Conservation (phyloP, 2,329 filamentous ascomycete genomes). For the Thelonectria olida region DNA sequence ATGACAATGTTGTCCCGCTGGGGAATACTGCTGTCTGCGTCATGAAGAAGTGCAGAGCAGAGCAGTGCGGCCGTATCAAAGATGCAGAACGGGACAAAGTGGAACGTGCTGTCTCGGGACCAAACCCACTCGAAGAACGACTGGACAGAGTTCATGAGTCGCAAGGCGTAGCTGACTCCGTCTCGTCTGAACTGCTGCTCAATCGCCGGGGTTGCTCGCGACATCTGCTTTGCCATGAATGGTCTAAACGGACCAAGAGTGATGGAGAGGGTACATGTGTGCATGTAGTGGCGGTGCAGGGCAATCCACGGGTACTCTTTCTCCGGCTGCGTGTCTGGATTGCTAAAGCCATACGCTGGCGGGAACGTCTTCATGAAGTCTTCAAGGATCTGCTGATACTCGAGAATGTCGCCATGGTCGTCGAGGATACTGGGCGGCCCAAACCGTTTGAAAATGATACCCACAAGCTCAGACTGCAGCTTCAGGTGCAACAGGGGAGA, state of each 20-base stretch:
- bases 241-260: conserved; percentile 56
- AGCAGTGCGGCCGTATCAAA: conserved; percentile 61
- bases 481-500: conserved; percentile 49
- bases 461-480: conserved; percentile 47
- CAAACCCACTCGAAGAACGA: conserved; percentile 55
- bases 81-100: conserved; percentile 58
- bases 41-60: conserved; percentile 62
- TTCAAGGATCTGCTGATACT: conserved; percentile 48
- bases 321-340: conserved; percentile 55
- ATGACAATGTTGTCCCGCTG: conserved; percentile 51
- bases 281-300: conserved; percentile 56
- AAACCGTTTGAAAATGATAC: conserved; percentile 42
- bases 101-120: conserved; percentile 58
- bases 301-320: conserved; percentile 51
- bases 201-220: conserved; percentile 33
- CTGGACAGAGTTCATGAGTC: conserved; percentile 51
- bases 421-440: conserved; percentile 42
- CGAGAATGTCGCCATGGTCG: conserved; percentile 41
- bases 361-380: conserved; percentile 55
- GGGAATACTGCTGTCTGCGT: conserved; percentile 50
- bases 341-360: conserved; percentile 47
- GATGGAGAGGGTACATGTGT: conserved; percentile 55
- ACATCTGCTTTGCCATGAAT: conserved; percentile 51
- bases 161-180: conserved; percentile 55
- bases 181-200: conserved; percentile 51